Evolutionary conservation across 2,329 filamentous ascomycete genomes (phyloP), one percentile per base, ranked within the genome.

Genomic region (Coniochaeta ligniaria): DNA sequence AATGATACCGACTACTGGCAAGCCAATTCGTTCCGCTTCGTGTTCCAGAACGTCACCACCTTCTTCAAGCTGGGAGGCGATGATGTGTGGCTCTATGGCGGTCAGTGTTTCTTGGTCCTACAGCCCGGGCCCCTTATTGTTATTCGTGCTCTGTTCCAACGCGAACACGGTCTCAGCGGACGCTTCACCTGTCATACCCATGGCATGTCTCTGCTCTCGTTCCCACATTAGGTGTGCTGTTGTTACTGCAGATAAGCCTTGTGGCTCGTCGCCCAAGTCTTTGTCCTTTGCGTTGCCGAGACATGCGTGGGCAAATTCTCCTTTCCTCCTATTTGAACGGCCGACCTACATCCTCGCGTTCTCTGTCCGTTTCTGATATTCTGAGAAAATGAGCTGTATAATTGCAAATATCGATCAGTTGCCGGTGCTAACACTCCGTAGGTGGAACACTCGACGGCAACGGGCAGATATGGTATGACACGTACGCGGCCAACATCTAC

Each of bases 1-100:
- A 82, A 86, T 62, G 83, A 90, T 69, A 88, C 83, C 1, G 77
- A 81, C 61, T 90, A 88, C 73, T 89, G 87, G 87, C 81, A 87
- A 71, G 78, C 77, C 26, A 80, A 87, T 67, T 76, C 79, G 26
- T 89, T 89, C 77, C 76, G 75, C 43, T 85, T 87, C 47, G 75
- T 75, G 16, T 90, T 83, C 73, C 87, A 90, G 64, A 88, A 89
- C 64, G 80, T 81, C 6, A 86, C 83, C 0, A 83, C 83, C 1
- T 89, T 89, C 76, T 89, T 86, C 78, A 80, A 85, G 68, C 78
- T 88, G 41, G 86, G 87, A 45, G 87, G 87, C 33, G 75, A 80
- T 22, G 85, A 89, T 66, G 84, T 90, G 28, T 86, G 87, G 63
- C 78, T 90, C 60, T 89, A 87, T 63, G 86, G 86, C 22, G 83